Evolutionary conservation across 345 rosid genomes (phyloP).

Genomic region (Excoecaria agallocha): DNA sequence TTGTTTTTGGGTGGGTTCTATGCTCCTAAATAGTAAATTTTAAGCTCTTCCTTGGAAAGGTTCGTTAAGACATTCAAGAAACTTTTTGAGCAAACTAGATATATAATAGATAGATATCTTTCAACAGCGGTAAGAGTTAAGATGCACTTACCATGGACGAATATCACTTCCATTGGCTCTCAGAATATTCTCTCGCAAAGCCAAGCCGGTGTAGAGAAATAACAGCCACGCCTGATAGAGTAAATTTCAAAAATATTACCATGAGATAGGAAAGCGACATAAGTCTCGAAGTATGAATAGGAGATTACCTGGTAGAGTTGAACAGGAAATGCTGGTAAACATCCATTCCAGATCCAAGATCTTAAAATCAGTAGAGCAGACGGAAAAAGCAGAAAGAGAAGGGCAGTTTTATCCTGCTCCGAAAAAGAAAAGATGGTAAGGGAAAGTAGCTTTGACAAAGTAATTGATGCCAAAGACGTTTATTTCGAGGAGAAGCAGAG

Average conservation of each 20-base stretch:
- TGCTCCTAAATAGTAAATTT: neutral
- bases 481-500: neutral
- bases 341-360: constrained; percentile 82
- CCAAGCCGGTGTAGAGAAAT: constrained; percentile 95
- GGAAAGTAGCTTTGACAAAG: too few species aligned
- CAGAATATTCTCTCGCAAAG: constrained; percentile 87
- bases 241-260: neutral
- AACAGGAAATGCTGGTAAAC: constrained; percentile 95
- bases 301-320: constrained; percentile 77
- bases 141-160: constrained; percentile 76
- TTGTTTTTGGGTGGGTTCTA: neutral
- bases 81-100: too few species aligned
- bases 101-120: neutral
- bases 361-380: constrained; percentile 64
- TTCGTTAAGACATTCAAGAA: neutral
- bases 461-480: too few species aligned
- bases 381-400: constrained; percentile 88
- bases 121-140: neutral
- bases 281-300: neutral
- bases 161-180: constrained; percentile 98
- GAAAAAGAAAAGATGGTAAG: constrained; percentile 1
- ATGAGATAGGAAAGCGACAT: neutral
- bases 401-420: constrained; percentile 93
- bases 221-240: constrained; percentile 75
- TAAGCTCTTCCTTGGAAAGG: neutral